These are phyloP conservation scores for Mortierella claussenii DNA, from an alignment of 192 early-diverging fungal genomes.

Conservation along the genomic window DNA sequence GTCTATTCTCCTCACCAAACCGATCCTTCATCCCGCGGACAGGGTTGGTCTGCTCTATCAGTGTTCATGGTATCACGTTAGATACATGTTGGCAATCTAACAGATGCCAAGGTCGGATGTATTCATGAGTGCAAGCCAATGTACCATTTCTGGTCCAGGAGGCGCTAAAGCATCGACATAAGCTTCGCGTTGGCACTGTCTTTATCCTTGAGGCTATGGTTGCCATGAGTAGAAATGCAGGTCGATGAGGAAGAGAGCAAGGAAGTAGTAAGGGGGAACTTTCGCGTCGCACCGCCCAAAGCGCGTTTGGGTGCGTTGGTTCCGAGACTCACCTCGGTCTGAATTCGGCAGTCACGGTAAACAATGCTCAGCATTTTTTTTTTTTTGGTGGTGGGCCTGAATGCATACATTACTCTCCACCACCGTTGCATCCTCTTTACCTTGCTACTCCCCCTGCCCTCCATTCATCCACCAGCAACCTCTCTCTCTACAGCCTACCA, in stretches of 20 bases:
- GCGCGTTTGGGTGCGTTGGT: too few relatives aligned
- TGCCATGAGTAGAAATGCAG: constrained; percentile 1
- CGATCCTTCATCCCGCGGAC: constrained; percentile 74
- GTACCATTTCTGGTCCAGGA: background rate
- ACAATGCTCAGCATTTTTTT: constrained; percentile 16
- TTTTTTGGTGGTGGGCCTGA: constrained; percentile 9
- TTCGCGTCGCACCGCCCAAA: background rate
- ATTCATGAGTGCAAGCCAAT: too few relatives aligned
- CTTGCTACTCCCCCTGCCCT: background rate
- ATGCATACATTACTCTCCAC: background rate
- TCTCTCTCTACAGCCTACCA: background rate
- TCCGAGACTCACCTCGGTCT: too few relatives aligned
- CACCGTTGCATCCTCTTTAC: background rate
- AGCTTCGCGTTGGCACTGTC: background rate
- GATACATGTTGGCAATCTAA: too few relatives aligned
- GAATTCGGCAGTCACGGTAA: constrained; percentile 24
- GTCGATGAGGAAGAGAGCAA: background rate
- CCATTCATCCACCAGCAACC: background rate
- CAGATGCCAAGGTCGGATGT: too few relatives aligned
- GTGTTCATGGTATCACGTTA: too few relatives aligned
- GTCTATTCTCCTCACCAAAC: constrained; percentile 57
- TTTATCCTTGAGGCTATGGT: constrained; percentile 6
- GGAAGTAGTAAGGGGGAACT: background rate
- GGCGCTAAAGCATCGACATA: constrained; percentile 24
- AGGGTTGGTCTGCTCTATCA: constrained; percentile 53